Evolutionary conservation across 441 rosid species (phyloP), one percentile per base, ranked within the genome.

Genomic region (Kokia cookei): DNA sequence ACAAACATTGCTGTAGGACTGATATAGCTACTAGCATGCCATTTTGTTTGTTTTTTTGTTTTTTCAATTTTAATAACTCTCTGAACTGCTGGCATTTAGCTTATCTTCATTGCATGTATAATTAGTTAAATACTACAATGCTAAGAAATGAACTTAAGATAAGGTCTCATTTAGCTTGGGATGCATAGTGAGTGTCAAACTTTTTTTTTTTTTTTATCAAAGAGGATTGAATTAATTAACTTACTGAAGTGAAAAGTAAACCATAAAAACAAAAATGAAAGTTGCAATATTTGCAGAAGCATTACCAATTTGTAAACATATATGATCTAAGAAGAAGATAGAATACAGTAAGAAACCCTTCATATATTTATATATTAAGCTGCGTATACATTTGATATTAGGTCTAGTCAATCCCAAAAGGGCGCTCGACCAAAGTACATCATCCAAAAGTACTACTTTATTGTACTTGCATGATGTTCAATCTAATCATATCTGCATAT

Each of bases 371-470:
- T 58, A 48, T 75, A 71, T 64, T 55, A 77, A 65, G 64, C 24
- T 27, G 60, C 26, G 72, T 59, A 75, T 59, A 81, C 80, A 84
- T 74, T 66, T 65, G 73, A 60, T 64, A 71, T 76, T 71, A 75
- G 78, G 77, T 83, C 76, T 76, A 84, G 83, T 63, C 71, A 76
- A 40, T 71, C 67, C 73, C 86, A 81, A 71, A 45, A 77, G 70
- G 78, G 66, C 53, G 43, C 85, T 81, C 82, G 78, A 73, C 80
- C 71, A 75, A 76, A 75, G 42, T 68, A 74, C 81, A 68, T 70
- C 50, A 13, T 45, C 50, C 10, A 45, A 35, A 71, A 79, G 68
- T 69, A 76, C 57, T 74, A 63, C 45, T 72, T 87, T 76, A 81
- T 82, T 77, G 48, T 70, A 43, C 48, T 75, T 53, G 70, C 84